Conservation (phyloP, 441 rosid genomes). For the Pelargonium citronellum region DNA sequence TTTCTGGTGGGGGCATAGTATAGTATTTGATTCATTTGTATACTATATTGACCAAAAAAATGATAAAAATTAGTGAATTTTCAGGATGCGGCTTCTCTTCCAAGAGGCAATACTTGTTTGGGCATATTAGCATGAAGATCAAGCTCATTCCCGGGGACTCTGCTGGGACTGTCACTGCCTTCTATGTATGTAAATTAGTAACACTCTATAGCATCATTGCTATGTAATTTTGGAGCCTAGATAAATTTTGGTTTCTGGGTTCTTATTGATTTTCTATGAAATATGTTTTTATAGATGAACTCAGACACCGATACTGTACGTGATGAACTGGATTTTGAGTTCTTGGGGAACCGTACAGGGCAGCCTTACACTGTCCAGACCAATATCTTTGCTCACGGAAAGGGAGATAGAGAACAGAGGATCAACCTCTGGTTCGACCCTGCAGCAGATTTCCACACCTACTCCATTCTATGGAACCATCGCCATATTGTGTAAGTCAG, state of each 20-base stretch:
- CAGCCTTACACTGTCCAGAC: constrained; percentile 26
- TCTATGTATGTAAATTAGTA: constrained; percentile 36
- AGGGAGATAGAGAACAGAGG: constrained; percentile 21
- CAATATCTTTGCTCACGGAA: constrained; percentile 21
- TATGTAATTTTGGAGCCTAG: too few relatives aligned
- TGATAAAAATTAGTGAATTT: not conserved
- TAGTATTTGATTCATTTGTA: too few relatives aligned
- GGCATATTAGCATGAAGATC: constrained; percentile 64
- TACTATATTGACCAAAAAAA: too few relatives aligned
- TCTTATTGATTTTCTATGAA: not conserved
- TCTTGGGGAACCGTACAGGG: constrained; percentile 23
- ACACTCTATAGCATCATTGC: not conserved
- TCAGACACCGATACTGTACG: constrained; percentile 14
- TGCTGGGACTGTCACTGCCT: constrained; percentile 71
- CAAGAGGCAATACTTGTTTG: constrained; percentile 46
- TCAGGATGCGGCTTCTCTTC: constrained; percentile 68
- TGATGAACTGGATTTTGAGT: constrained; percentile 26
- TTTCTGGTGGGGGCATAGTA: too few relatives aligned
- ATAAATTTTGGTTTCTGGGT: not conserved
- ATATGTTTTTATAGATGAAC: not conserved
- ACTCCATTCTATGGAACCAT: constrained; percentile 27
- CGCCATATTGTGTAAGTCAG: constrained; percentile 19
- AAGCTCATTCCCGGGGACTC: constrained; percentile 68
- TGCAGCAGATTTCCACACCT: constrained; percentile 25
- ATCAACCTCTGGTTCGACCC: constrained; percentile 28